These are phyloP conservation scores for Flaveria ramosissima DNA, from an alignment of 129 eudicot species.

Conservation along the genomic window DNA sequence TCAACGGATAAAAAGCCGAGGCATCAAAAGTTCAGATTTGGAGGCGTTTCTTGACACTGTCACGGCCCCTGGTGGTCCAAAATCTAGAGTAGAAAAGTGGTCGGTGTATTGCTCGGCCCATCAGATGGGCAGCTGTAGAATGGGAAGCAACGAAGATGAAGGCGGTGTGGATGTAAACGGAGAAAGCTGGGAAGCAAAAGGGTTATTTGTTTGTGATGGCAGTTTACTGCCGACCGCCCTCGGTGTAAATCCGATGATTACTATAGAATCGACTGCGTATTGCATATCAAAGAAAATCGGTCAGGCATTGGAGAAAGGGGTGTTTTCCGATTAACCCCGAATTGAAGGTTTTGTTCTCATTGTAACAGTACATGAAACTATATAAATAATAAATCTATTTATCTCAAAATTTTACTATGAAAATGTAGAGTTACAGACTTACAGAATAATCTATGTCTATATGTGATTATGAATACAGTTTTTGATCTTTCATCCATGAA, in stretches of 20 bases:
- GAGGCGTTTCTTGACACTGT: slow-evolving; percentile 75
- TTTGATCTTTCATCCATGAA: slow-evolving; percentile 59
- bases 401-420: neutral
- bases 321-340: slow-evolving; percentile 20
- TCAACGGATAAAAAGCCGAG: slow-evolving; percentile 54
- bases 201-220: slow-evolving; percentile 77
- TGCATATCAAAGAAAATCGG: slow-evolving; percentile 62
- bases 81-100: slow-evolving; percentile 60
- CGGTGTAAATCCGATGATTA: slow-evolving; percentile 91
- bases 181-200: slow-evolving; percentile 94
- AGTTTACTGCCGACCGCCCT: slow-evolving; percentile 81
- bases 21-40: slow-evolving; percentile 49
- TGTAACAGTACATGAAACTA: neutral
- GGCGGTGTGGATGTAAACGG: slow-evolving; percentile 88
- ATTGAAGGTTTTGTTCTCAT: neutral
- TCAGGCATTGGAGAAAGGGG: slow-evolving; percentile 40
- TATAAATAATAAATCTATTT: neutral
- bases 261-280: slow-evolving; percentile 77
- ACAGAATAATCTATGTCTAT: neutral
- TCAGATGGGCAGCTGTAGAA: slow-evolving; percentile 93
- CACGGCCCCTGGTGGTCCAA: slow-evolving; percentile 58
- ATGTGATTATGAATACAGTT: slow-evolving; percentile 26
- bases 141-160: slow-evolving; percentile 70
- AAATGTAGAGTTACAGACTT: neutral
- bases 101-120: slow-evolving; percentile 73